phyloP scores from a whole-genome alignment of 768 basidiomycete genomes.

The Sistotremastrum suecicum region DNA sequence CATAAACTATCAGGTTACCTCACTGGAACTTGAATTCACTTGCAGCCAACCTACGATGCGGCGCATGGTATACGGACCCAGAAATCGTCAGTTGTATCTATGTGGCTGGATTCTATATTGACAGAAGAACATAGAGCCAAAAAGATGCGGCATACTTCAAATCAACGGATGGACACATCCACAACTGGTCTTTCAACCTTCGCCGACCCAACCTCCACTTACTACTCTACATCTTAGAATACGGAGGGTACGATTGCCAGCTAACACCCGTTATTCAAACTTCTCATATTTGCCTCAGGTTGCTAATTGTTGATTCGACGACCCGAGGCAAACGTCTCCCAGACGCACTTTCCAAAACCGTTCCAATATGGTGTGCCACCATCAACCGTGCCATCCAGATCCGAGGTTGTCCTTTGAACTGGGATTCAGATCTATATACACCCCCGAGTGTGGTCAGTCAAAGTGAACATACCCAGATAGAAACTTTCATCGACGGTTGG shows the following conservation, averaged over 20 bases:
- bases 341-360: slow-evolving; percentile 84
- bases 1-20: neutral
- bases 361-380: slow-evolving; percentile 91
- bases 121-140: slow-evolving; percentile 7
- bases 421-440: slow-evolving; percentile 54
- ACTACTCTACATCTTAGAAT: slow-evolving; percentile 36
- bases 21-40: neutral
- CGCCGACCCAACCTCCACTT: slow-evolving; percentile 76
- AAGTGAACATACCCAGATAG: slow-evolving; percentile 76
- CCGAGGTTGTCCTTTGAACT: slow-evolving; percentile 16
- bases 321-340: slow-evolving; percentile 87
- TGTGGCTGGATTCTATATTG: slow-evolving; percentile 12
- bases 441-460: slow-evolving; percentile 52
- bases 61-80: slow-evolving; percentile 86
- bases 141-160: slow-evolving; percentile 63
- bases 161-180: slow-evolving; percentile 78
- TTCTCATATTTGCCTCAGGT: slow-evolving; percentile 22
- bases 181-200: slow-evolving; percentile 76
- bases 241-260: slow-evolving; percentile 39
- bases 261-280: neutral
- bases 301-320: slow-evolving; percentile 86
- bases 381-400: slow-evolving; percentile 50
- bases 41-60: slow-evolving; percentile 83
- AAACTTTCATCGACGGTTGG: slow-evolving; percentile 49
- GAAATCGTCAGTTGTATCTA: slow-evolving; percentile 27